These are phyloP conservation scores for Coemansia aciculifera DNA, from an alignment of 192 early-diverging fungal species.

Conservation along the genomic window DNA sequence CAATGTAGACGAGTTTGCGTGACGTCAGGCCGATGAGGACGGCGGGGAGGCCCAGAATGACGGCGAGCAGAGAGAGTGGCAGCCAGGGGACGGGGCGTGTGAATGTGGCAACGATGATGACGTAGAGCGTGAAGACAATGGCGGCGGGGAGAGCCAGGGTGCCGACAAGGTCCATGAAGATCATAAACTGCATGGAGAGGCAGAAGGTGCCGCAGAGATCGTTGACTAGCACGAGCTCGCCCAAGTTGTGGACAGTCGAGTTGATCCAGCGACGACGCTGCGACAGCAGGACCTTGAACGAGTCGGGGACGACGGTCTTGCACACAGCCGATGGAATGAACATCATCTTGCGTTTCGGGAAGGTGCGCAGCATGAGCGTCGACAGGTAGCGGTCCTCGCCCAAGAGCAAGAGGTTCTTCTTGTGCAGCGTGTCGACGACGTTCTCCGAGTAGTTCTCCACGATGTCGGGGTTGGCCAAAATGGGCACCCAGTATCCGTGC, in stretches of 20 bases:
- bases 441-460: conserved; percentile 94
- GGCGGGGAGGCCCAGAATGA: conserved; percentile 86
- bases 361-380: conserved; percentile 93
- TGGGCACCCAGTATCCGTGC: conserved; percentile 85
- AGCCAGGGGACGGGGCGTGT: conserved; percentile 71
- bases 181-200: conserved; percentile 97
- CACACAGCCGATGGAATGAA: conserved; percentile 96
- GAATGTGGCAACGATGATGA: conserved; percentile 66
- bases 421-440: conserved; percentile 94
- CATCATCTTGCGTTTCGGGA: conserved; percentile 92
- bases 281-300: conserved; percentile 91
- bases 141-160: conserved; percentile 94
- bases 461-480: conserved; percentile 82
- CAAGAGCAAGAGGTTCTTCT: conserved; percentile 96
- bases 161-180: conserved; percentile 92
- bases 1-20: conserved; percentile 88
- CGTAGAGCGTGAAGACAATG: conserved; percentile 85
- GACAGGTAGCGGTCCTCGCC: conserved; percentile 99
- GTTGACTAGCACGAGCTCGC: conserved; percentile 88
- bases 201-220: conserved; percentile 97
- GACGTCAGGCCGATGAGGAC: conserved; percentile 86
- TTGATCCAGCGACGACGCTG: conserved; percentile 99
- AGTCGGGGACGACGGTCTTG: conserved; percentile 91
- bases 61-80: conserved; percentile 81
- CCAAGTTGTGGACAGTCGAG: conserved; percentile 97